Evolutionary conservation across 805 yeast genomes (phyloP).

Genomic region (Tetrapisispora phaffii): DNA sequence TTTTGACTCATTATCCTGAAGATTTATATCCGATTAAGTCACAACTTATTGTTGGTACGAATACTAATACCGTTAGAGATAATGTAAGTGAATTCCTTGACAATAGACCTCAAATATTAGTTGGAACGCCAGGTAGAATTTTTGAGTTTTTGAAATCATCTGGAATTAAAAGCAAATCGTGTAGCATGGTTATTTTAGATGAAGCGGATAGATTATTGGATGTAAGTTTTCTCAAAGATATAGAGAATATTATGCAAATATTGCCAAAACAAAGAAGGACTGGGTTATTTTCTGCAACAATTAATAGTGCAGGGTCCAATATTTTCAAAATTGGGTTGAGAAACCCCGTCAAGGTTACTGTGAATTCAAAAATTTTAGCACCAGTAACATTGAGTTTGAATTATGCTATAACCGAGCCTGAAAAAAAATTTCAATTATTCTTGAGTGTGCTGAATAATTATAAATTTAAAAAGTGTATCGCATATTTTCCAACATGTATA

Average conservation of each 20-base stretch:
- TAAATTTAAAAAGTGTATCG: constrained; percentile 70
- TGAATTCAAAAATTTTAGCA: constrained; percentile 43
- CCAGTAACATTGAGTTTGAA: constrained; percentile 59
- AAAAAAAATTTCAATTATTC: constrained; percentile 49
- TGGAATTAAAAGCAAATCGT: constrained; percentile 48
- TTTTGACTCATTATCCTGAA: constrained; percentile 51
- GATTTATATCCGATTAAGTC: constrained; percentile 36
- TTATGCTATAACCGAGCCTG: constrained; percentile 52
- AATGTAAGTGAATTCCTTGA: constrained; percentile 53
- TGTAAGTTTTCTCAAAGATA: constrained; percentile 59
- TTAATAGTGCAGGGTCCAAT: constrained; percentile 67
- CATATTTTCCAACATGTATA: constrained; percentile 85
- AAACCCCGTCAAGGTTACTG: constrained; percentile 83
- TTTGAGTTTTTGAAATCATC: constrained; percentile 57
- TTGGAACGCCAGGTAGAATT: constrained; percentile 90
- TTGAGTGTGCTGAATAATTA: constrained; percentile 43
- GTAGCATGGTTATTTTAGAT: constrained; percentile 73
- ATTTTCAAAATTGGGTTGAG: constrained; percentile 84
- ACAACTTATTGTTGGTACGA: constrained; percentile 47
- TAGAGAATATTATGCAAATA: constrained; percentile 51
- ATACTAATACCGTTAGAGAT: constrained; percentile 52
- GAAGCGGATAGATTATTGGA: constrained; percentile 90
- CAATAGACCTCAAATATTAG: constrained; percentile 58
- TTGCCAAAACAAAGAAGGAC: constrained; percentile 89
- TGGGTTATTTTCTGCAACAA: constrained; percentile 90